Base-by-base conservation (phyloP, 441 rosid species). In the Adansonia rubrostipa region DNA sequence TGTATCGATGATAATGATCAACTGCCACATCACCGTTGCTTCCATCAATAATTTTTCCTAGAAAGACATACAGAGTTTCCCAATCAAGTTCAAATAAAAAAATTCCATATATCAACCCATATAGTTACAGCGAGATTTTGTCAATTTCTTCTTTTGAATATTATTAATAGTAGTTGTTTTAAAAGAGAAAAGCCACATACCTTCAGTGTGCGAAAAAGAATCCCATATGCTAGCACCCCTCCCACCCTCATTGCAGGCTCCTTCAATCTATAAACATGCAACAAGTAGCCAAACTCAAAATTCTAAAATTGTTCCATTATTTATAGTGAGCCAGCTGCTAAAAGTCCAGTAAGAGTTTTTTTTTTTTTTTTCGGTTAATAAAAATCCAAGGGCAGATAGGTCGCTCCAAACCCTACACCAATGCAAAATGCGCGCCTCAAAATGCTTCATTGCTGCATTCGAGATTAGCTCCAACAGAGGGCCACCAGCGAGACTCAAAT, bases 141-240 rank as follows among this genome's bases (percentile, higher is more conserved):
- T 70, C 13, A 22, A 24, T 48, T 68, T 13, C 73, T 22, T 48
- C 33, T 19, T 45, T 68, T 33, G 56, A 20, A 11, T 68, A 47
- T 68, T 10, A 47, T 47, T 3, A 24, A 9, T 14, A 70, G 60
- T 13, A 7, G 74, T n/a, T 19, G 68, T 53, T 76, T 28, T 3
- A 11, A 11, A 45, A 45, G 33, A 9, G 58, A 77, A 58, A 10
- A 54, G 17, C 1, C 5, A 51, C 24, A 76, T 42, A 90, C 97
- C 99, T 86, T 88, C 74, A 19, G 82, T 77, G 77, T 86, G 97
- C 42, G 97, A 74, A 80, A 93, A 95, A 76, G 88, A 88, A 77
- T 93, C 99, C 99, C 99, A 93, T 73, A 95, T 93, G 83, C 88
- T 84, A 65, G 96, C 88, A 73, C 96, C 99, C 77, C 92, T 88